Evolutionary conservation across 306 rosid genomes (phyloP), one percentile per base, ranked within the genome.

Genomic region (Geum urbanum): DNA sequence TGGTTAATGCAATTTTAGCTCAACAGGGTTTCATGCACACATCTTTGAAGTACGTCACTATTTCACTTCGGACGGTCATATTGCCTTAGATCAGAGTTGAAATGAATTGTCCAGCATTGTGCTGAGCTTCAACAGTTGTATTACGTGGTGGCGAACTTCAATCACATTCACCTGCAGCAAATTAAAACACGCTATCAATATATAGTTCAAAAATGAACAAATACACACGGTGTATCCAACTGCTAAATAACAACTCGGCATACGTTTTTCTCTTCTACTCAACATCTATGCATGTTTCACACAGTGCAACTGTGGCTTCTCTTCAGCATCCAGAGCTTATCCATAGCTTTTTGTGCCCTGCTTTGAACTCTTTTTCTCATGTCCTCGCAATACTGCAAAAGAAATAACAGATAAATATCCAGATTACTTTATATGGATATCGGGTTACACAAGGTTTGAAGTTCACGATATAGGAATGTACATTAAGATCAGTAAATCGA

Each of bases 261-360:
- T 10, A 19, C 27, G 5, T 12, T 19, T 32, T 27, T 7, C 45
- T 59, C 10, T 10, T 60, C 12, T 32, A 24, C 32, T 35, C 41
- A 56, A 72, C 76, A 8, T 37, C 7, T 55, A 3, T 55, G 65
- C 16, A 14, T 47, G 68, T 58, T 47, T 89, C 84, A 92, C 67
- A 83, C 16, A 70, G 80, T 78, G 71, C 87, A 80, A 46, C 98
- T 92, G 47, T 57, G 68, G 19, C 77, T 84, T 82, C 96, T 92
- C 76, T 87, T 85, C 77, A 90, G 51, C 0, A 64, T 70, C 67
- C 84, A 80, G 47, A 84, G 80, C 72, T 77, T 92, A 56, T 83
- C 96, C 76, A 68, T 79, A 1, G 84, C 87, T 72, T 85, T 88
- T 56, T 70, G 88, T 47, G 85, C 87, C 79, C 83, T 89, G 71